phyloP scores from a whole-genome alignment of 2,329 filamentous ascomycete genomes.

The Arthrobotrys musiformis region DNA sequence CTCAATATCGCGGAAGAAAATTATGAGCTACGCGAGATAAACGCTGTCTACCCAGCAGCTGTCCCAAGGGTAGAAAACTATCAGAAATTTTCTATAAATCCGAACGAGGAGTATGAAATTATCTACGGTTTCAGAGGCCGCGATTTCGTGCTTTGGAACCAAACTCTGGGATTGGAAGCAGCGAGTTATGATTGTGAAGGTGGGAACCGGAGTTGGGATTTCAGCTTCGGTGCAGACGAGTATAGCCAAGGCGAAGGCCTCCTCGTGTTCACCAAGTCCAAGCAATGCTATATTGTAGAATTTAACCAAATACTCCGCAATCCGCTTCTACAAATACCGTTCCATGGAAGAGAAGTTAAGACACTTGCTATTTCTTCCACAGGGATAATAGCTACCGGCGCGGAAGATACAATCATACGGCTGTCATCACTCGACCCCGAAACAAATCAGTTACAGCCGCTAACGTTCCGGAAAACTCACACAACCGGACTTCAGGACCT shows the following conservation, averaged over 20 bases:
- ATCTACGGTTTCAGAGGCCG: conserved; percentile 84
- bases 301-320: conserved; percentile 62
- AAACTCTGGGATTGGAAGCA: conserved; percentile 75
- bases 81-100: conserved; percentile 6
- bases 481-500: conserved; percentile 84
- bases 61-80: conserved; percentile 43
- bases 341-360: conserved; percentile 89
- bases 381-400: conserved; percentile 72
- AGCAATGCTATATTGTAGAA: conserved; percentile 60
- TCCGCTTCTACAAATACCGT: conserved; percentile 72
- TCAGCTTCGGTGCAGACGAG: conserved; percentile 61
- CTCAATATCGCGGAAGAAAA: background rate
- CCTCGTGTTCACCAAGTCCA: conserved; percentile 80
- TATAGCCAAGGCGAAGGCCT: conserved; percentile 63
- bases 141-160: conserved; percentile 83
- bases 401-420: conserved; percentile 79
- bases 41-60: conserved; percentile 25
- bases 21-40: conserved; percentile 15
- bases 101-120: conserved; percentile 65
- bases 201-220: conserved; percentile 80
- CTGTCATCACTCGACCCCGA: conserved; percentile 71
- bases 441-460: conserved; percentile 52
- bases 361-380: conserved; percentile 66
- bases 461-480: conserved; percentile 77
- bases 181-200: conserved; percentile 83